Evolutionary conservation across 176 grass and related monocot species (phyloP).

Genomic region (Musa acuminata): DNA sequence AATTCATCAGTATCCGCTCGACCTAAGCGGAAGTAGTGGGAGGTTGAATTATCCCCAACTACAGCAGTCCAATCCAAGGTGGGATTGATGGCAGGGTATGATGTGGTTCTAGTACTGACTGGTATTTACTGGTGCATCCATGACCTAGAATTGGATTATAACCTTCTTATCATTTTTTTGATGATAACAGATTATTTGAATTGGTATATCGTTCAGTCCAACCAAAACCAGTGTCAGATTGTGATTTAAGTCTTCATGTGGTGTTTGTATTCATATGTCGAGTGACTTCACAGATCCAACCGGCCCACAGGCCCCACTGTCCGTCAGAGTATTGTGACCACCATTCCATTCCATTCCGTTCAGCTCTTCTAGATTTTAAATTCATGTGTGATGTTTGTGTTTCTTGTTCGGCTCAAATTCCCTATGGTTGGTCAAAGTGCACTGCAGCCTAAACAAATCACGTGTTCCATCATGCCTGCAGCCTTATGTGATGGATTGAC

Average conservation of each 20-base stretch:
- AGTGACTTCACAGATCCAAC: background rate
- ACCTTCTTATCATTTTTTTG: no score
- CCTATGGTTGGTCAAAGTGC: background rate
- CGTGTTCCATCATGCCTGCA: background rate
- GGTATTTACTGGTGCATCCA: no score
- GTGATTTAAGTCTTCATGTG: no score
- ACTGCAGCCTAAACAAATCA: background rate
- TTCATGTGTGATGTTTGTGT: background rate
- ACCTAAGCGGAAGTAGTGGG: background rate
- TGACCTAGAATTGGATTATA: no score
- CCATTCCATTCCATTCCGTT: background rate
- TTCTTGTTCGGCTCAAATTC: slow-evolving; percentile 6
- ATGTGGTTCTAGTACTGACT: no score
- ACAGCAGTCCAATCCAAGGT: background rate
- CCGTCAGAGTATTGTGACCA: background rate
- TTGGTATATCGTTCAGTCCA: no score
- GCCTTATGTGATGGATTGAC: background rate
- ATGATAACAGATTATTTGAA: no score
- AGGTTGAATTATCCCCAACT: background rate
- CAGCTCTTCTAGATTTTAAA: slow-evolving; percentile 1
- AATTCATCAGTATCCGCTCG: background rate
- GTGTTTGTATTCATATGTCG: background rate
- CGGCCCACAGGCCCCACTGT: background rate
- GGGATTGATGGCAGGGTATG: background rate
- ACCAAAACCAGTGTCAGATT: no score